phyloP scores from a whole-genome alignment of 2,329 filamentous ascomycete genomes.

The Phialophora macrospora region DNA sequence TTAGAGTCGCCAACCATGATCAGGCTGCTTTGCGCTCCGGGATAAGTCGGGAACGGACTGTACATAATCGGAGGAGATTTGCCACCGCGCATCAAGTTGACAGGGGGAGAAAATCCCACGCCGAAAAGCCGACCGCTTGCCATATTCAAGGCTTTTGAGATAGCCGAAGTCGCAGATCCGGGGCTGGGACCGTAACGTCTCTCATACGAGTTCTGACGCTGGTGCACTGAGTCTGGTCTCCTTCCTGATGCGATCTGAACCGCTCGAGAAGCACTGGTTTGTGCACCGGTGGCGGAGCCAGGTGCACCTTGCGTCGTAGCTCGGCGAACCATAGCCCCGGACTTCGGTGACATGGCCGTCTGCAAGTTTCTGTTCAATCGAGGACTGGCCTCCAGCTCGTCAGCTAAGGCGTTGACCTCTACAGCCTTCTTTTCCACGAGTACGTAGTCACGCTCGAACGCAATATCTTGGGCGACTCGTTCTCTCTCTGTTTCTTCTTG shows the following conservation, averaged over 20 bases:
- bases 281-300: conserved; percentile 70
- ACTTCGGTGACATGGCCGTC: conserved; percentile 57
- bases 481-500: conserved; percentile 58
- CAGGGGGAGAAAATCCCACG: conserved; percentile 56
- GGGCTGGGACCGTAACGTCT: conserved; percentile 73
- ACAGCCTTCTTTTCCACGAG: conserved; percentile 93
- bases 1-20: conserved; percentile 66
- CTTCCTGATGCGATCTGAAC: conserved; percentile 75
- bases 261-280: conserved; percentile 71
- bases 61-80: conserved; percentile 54
- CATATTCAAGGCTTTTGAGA: conserved; percentile 93
- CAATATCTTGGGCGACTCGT: conserved; percentile 80
- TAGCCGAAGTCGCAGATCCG: conserved; percentile 83
- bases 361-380: conserved; percentile 60
- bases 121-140: conserved; percentile 70
- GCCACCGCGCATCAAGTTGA: conserved; percentile 52
- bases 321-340: conserved; percentile 71
- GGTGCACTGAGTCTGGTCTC: conserved; percentile 64
- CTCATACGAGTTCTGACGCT: conserved; percentile 80
- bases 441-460: conserved; percentile 92
- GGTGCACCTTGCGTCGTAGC: conserved; percentile 77
- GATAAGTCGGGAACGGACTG: conserved; percentile 83
- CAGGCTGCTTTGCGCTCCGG: conserved; percentile 72
- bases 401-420: conserved; percentile 95
- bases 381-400: conserved; percentile 87